phyloP scores from a whole-genome alignment of 441 rosid genomes.

The Geranium incanum region DNA sequence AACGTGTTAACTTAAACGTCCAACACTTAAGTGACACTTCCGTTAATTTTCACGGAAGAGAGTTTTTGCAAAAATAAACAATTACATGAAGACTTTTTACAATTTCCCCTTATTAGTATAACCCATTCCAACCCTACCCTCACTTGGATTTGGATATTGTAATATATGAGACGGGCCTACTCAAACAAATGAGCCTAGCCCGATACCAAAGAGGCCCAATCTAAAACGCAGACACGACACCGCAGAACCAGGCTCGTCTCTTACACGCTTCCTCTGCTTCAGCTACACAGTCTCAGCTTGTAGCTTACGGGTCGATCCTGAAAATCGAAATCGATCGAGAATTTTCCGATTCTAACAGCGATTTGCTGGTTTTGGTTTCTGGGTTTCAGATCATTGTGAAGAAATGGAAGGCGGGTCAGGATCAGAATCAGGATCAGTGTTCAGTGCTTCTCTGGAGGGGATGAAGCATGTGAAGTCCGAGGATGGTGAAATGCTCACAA shows the following conservation, averaged over 20 bases:
- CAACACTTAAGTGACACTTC: no score
- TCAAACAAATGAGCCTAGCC: not conserved
- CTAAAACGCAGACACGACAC: not conserved
- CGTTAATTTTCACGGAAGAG: no score
- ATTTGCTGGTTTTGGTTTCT: not conserved
- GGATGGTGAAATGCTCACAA: conserved; percentile 67
- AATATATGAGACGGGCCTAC: no score
- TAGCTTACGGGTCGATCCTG: not conserved
- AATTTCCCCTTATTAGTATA: no score
- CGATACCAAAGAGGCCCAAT: not conserved
- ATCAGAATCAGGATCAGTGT: conserved; percentile 48
- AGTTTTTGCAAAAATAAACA: no score
- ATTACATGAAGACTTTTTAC: no score
- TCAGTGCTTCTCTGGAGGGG: conserved; percentile 73
- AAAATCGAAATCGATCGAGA: not conserved
- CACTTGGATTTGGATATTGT: no score
- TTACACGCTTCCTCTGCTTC: not conserved
- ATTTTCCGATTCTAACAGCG: not conserved
- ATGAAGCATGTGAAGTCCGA: conserved; percentile 72
- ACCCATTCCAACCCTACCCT: no score
- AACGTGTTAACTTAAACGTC: no score
- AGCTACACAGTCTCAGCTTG: not conserved
- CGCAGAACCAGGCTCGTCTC: not conserved
- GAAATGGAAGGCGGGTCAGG: not conserved
- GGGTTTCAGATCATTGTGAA: conserved; percentile 6